A percentile compares a stretch with the other conserved stretches of the same genome.
Evolutionary conservation across 306 rosid genomes (phyloP).

Genomic region (Cucurbita ficifolia): DNA sequence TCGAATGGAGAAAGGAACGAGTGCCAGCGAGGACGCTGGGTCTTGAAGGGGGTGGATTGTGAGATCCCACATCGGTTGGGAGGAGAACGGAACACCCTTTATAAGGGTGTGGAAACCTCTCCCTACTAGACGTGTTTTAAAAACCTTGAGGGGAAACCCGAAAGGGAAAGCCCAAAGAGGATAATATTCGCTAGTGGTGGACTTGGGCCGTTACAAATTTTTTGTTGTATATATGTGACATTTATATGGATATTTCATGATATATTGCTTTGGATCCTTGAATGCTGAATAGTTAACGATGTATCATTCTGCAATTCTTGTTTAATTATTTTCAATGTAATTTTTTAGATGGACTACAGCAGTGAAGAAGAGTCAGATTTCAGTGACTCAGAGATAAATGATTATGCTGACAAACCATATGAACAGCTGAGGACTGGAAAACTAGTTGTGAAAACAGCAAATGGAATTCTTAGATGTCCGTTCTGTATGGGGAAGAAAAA

Average conservation of each 20-base stretch:
- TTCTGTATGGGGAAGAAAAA: conserved; percentile 93
- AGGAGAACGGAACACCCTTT: too few species aligned
- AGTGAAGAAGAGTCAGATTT: conserved; percentile 82
- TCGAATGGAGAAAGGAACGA: too few species aligned
- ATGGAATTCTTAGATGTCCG: conserved; percentile 82
- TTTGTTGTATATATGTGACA: not conserved
- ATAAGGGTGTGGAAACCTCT: too few species aligned
- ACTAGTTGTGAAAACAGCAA: conserved; percentile 41
- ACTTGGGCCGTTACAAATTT: too few species aligned
- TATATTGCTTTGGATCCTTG: not conserved
- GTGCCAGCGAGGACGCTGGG: too few species aligned
- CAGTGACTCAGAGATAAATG: conserved; percentile 82
- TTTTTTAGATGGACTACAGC: conserved; percentile 40
- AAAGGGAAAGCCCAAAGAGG: too few species aligned
- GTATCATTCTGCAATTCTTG: not conserved
- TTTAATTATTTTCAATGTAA: not conserved
- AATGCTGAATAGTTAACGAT: not conserved
- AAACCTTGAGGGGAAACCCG: too few species aligned
- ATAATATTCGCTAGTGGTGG: too few species aligned
- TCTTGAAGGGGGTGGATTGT: too few species aligned
- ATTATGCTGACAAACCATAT: conserved; percentile 60
- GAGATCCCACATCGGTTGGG: too few species aligned
- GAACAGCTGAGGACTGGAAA: conserved; percentile 42
- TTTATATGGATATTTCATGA: not conserved
- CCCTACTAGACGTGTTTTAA: too few species aligned